Percentiles rank a stretch among this genome's conserved stretches.
Conservation (phyloP, 2,329 filamentous ascomycete species). For the Chaetomiaceae sp. region DNA sequence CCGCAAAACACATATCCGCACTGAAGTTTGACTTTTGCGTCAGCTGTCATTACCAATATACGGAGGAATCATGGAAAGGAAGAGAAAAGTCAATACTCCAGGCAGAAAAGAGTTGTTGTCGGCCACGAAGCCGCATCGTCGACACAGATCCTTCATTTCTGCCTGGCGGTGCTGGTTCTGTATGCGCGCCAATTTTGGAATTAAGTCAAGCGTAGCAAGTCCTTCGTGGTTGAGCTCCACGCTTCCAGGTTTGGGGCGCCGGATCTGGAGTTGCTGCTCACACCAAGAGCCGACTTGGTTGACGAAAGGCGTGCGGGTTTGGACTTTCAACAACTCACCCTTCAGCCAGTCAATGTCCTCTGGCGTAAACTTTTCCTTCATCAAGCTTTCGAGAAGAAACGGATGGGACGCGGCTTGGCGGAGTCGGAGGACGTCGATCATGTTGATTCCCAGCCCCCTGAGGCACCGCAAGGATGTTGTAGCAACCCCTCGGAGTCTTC, state of each 20-base stretch:
- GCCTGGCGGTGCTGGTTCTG: not conserved
- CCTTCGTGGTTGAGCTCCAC: not conserved
- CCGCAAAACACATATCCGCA: slow-evolving; percentile 32
- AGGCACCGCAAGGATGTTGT: too few species aligned
- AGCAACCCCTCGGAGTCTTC: not conserved
- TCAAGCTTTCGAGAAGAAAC: slow-evolving; percentile 12
- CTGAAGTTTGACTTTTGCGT: slow-evolving; percentile 16
- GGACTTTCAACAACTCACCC: not conserved
- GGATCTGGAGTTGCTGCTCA: slow-evolving; percentile 4
- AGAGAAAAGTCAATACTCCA: not conserved
- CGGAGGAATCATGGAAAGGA: too few species aligned
- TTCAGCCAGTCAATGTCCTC: slow-evolving; percentile 13
- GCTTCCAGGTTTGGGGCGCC: not conserved
- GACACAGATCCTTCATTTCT: not conserved
- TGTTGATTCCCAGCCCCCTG: not conserved
- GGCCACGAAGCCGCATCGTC: not conserved
- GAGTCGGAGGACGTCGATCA: slow-evolving; percentile 11
- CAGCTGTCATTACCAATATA: too few species aligned
- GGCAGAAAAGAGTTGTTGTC: not conserved
- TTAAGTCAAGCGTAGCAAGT: not conserved
- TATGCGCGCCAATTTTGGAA: not conserved
- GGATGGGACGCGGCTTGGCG: slow-evolving; percentile 16
- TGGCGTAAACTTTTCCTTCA: slow-evolving; percentile 3
- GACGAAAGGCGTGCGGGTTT: not conserved
- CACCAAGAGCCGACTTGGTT: slow-evolving; percentile 14